Evolutionary conservation across 2,329 filamentous ascomycete genomes (phyloP), one percentile per base, ranked within the genome.

Genomic region (Cercospora citrullina): DNA sequence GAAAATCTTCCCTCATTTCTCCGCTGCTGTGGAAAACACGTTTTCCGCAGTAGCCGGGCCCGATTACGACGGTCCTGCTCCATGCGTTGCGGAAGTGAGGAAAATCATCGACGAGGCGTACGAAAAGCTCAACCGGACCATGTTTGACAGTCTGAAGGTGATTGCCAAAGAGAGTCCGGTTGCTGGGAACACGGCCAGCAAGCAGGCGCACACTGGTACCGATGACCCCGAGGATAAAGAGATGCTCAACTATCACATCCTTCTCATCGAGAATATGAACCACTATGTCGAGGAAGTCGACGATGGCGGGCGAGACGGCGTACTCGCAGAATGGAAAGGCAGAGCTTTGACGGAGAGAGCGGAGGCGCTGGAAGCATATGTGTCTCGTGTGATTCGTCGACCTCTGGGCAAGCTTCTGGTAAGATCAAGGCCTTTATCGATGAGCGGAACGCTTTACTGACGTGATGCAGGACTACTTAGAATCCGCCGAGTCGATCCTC

Each of bases 181-280:
- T 1, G 81, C 81, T 18, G 72, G 71, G 6, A 79, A 80, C 78
- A 83, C 92, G 85, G 77, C 88, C 82, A 30, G 66, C 21, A 83
- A 69, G 78, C 84, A 72, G 78, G 81, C 55, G 21, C 71, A 59
- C 58, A 66, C 66, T 23, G 72, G 64, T 60, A 81, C 81, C 60
- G 83, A 84, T n/a, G 90, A 91, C 74, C 86, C 87, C 0, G 95
- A 98, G 79, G 95, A 98, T 77, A 98, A 99, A 81, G 94, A 97
- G 79, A 92, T 93, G 5, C 87, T 99, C 69, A 98, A 98, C 81
- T 97, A 96, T 81, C 94, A 98, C 80, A 97, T 99, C 75, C 86
- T 98, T 36, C 86, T 98, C 64, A 98, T 99, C 73, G 94, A 99
- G 80, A 99, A 99, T 79, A 97, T 97, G 93, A 96, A 97, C 77